Percentiles rank a stretch among this genome's conserved stretches.
These are phyloP conservation scores for Abrus precatorius DNA, from an alignment of 306 rosid genomes.

Conservation along the genomic window DNA sequence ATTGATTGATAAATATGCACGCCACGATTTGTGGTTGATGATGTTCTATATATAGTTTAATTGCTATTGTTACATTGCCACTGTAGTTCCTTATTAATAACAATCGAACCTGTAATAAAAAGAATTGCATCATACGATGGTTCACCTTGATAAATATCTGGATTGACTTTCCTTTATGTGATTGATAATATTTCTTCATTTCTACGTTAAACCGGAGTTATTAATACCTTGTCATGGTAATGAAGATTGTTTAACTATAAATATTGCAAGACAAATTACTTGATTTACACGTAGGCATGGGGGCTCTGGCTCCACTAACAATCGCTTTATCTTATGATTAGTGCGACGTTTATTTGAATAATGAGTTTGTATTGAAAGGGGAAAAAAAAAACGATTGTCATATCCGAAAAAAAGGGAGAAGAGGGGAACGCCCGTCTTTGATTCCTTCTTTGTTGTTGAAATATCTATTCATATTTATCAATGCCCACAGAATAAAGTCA, in stretches of 20 bases:
- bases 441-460: conserved; percentile 30
- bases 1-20: conserved; percentile 26
- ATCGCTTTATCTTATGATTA: conserved; percentile 4
- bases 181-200: conserved; percentile 15
- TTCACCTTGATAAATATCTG: conserved; percentile 29
- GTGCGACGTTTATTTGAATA: not conserved
- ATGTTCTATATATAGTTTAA: not conserved
- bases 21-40: conserved; percentile 3
- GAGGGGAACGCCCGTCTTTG: conserved; percentile 3
- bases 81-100: not conserved
- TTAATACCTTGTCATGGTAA: not conserved
- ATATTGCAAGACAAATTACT: not conserved
- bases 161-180: not conserved
- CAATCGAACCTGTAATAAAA: conserved; percentile 11
- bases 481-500: conserved; percentile 42
- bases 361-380: conserved; percentile 1
- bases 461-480: conserved; percentile 38
- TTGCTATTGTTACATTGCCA: not conserved
- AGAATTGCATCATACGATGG: not conserved
- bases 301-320: not conserved
- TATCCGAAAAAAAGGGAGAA: conserved; percentile 27
- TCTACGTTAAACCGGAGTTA: not conserved
- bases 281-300: not conserved
- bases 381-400: conserved; percentile 9
- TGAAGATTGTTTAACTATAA: conserved; percentile 6